Evolutionary conservation across 192 early-diverging fungal genomes (phyloP), one percentile per base, ranked within the genome.

Genomic region (Chytriomyces sp.): DNA sequence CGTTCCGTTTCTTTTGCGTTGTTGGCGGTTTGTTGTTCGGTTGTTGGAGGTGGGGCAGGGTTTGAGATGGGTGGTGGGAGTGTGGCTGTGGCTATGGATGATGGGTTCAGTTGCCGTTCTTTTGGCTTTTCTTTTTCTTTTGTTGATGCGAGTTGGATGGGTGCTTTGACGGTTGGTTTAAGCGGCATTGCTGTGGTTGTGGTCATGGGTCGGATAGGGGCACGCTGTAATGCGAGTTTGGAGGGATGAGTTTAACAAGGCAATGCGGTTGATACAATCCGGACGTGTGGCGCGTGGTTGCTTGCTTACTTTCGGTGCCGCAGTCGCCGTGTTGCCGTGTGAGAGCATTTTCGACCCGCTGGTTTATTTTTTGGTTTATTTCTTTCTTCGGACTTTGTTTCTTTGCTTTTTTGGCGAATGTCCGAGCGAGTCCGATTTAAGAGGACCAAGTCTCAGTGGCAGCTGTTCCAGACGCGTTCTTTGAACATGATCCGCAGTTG

Each of bases 1-100:
- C 62, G 71, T 35, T 35, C 35, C 35, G 35, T 57, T 24, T 76
- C 75, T 11, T 74, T 26, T 23, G 63, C 63, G 63, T 16, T 26
- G 63, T 64, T 26, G 20, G 35, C 2, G 16, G 57, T 23, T 60
- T 60, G 57, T 18, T 60, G 16, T 64, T 18, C 18, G 62, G 62
- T 59, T 59, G 57, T n/a, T n/a, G 3, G 57, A 59, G 57, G 57
- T n/a, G 20, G 57, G 57, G 57, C 57, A 3, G 57, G 20, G 16
- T 59, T 16, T 23, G 18, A 23, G 16, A 26, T 16, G 4, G 18
- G 13, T 26, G 16, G 64, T 23, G 2, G 16, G 64, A 6, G 0
- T 28, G 64, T 16, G 20, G 24, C 18, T 23, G 64, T 23, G 35
- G 35, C 35, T 35, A 4, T 35, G 35, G 2, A 35, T 35, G 35